Evolutionary conservation across 2,329 filamentous ascomycete species (phyloP), one percentile per base, ranked within the genome.

Genomic region (Clarireedia sp.): DNA sequence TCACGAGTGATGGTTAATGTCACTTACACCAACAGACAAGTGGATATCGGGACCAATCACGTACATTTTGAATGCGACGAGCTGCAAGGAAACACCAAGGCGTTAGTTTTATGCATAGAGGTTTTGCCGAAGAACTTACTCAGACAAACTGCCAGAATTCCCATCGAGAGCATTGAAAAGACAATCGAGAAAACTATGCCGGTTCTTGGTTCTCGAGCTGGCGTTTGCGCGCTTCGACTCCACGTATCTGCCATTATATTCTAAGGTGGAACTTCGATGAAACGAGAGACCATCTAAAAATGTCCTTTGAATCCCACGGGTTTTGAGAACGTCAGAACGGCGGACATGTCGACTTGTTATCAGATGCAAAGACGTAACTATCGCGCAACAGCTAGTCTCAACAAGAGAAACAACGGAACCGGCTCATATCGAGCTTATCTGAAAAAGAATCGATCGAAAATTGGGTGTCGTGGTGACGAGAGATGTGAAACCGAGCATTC

Each of bases 21-120:
- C 26, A 61, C 63, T 56, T 54, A 66, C 64, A 33, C 64, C 64
- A 66, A 38, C 64, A 66, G 6, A 65, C 63, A 10, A 64, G 48
- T 23, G 64, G 64, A 26, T 65, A 56, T 49, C 46, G 53, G 14
- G 45, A 49, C 64, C 64, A 66, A 44, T 66, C 55, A 36, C 55
- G 57, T 2, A 66, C 58, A 54, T 62, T 62, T 29, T 61, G 55
- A 38, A 66, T 59, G 50, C 63, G 59, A 19, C 63, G 62, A 14
- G 64, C 64, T 66, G 40, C 6, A 21, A 3, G 3, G 16, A 26
- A 45, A 23, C 4, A 17, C 44, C 2, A 38, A 58, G 16, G 58
- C 46, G 2, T 51, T 17, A 33, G 10, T 6, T 5, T 33, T 12
- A 29, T 36, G n/a, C 3, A 6, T 14, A 6, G 8, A 43, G 40